Evolutionary conservation across 2,329 filamentous ascomycete species (phyloP), one percentile per base, ranked within the genome.

Genomic region (Exophiala calicioides): DNA sequence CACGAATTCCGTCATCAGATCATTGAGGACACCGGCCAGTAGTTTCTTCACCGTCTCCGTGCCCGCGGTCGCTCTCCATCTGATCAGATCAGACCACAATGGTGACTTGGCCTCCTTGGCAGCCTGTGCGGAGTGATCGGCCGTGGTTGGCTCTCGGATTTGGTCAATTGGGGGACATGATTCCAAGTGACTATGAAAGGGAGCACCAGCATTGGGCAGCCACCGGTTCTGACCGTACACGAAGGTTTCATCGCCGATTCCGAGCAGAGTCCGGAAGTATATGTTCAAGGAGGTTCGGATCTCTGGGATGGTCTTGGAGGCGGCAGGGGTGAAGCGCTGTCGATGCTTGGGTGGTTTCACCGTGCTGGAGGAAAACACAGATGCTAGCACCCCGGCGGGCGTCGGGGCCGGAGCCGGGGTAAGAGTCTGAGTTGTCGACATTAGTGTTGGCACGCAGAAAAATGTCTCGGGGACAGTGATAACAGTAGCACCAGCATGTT

Each of bases 11-110:
- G 75, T 75, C 55, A 85, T 68, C 53, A 82, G 65, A 26, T 73
- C 70, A 58, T 80, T 73, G 70, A 83, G 77, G 2, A 80, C 77
- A 43, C 71, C 68, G 2, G 79, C 81, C 53, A 82, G 77, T 5
- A 80, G 73, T 47, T 75, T 75, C 57, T 82, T 77, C 4, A 75
- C 73, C 34, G 69, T 69, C 30, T 74, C 72, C 23, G 74, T 74
- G 8, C 79, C 79, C 18, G 84, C 65, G 12, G 19, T 19, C 15
- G 26, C n/a, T 21, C 38, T 40, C 55, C 53, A 56, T 10, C n/a
- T 7, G 4, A 23, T 13, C 5, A 58, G 41, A 19, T 39, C 26
- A 4, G n/a, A 27, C 45, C 53, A 53, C 27, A 53, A 20, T 9
- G 46, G 31, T n/a, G 50, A 48, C 10, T 39, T 16, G 9, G 36